Evolutionary conservation across 2,329 filamentous ascomycete species (phyloP).

Genomic region (Cladorrhinum sp.): DNA sequence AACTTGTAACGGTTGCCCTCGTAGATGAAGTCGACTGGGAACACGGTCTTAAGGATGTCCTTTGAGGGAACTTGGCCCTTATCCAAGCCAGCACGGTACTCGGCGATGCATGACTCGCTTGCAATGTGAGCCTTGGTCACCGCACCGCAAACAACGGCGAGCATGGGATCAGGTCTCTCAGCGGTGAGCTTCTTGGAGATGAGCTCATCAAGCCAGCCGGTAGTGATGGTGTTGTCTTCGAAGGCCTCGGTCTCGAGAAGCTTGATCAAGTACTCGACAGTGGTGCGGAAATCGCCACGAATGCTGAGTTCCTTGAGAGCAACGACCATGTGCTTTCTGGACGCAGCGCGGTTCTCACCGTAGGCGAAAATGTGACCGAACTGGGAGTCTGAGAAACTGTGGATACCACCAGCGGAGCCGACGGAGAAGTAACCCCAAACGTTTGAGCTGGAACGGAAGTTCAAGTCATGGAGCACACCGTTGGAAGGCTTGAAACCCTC

Average conservation of each 20-base stretch:
- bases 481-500: conserved; percentile 99
- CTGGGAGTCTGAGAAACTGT: conserved; percentile 98
- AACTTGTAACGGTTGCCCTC: conserved; percentile 97
- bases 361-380: conserved; percentile 99
- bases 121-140: conserved; percentile 92
- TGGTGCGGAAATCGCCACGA: conserved; percentile 98
- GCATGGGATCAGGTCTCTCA: conserved; percentile 86
- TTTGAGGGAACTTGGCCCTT: conserved; percentile 97
- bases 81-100: conserved; percentile 85
- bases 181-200: conserved; percentile 97
- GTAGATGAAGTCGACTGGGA: conserved; percentile 98
- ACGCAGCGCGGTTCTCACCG: conserved; percentile 93
- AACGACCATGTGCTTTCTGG: conserved; percentile 98
- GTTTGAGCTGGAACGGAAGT: conserved; percentile 98
- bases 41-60: conserved; percentile 95
- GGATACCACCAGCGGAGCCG: conserved; percentile 91
- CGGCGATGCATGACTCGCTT: conserved; percentile 82
- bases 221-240: conserved; percentile 98
- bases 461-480: conserved; percentile 97
- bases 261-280: conserved; percentile 98
- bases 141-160: conserved; percentile 94
- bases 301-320: conserved; percentile 98
- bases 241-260: conserved; percentile 96
- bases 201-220: conserved; percentile 96
- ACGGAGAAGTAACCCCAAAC: conserved; percentile 99